Conservation (phyloP, 257 asterid species). For the Penstemon barbatus region DNA sequence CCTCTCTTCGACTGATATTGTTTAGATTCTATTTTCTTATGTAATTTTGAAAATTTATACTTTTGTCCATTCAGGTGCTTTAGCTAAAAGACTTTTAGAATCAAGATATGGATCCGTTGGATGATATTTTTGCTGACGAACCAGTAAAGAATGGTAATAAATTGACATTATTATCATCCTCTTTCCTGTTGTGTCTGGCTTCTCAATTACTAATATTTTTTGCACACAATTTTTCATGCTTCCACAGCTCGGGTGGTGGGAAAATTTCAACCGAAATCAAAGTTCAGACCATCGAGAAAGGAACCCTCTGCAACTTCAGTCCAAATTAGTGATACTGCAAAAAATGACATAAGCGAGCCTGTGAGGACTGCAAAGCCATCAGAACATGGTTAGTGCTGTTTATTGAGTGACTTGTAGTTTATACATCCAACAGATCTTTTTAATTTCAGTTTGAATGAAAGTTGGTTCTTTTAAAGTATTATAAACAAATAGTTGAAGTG, state of each 20-base stretch:
- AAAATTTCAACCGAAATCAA: constrained; percentile 69
- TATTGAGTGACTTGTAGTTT: not conserved
- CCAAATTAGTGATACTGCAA: constrained; percentile 29
- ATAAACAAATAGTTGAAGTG: constrained; percentile 5
- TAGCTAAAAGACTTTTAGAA: too few species aligned
- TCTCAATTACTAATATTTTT: not conserved
- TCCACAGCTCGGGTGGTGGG: constrained; percentile 52
- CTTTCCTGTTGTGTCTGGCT: constrained; percentile 7
- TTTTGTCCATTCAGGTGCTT: too few species aligned
- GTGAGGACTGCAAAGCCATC: constrained; percentile 28
- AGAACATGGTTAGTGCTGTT: constrained; percentile 37
- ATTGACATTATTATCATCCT: not conserved
- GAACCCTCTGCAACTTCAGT: constrained; percentile 34
- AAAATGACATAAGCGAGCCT: constrained; percentile 22
- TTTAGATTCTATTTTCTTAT: too few species aligned
- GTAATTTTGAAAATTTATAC: too few species aligned
- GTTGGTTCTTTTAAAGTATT: not conserved
- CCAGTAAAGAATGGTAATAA: constrained; percentile 46
- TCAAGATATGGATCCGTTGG: constrained; percentile 37
- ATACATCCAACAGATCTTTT: not conserved
- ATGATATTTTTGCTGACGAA: constrained; percentile 44
- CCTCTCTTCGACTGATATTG: too few species aligned
- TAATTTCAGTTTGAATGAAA: not conserved
- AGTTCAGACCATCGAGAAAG: constrained; percentile 42
- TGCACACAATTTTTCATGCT: constrained; percentile 4